A percentile compares a stretch with the other conserved stretches of the same genome.
Evolutionary conservation across 2,329 filamentous ascomycete genomes (phyloP).

Genomic region (Sporothrix pseudoabietina): DNA sequence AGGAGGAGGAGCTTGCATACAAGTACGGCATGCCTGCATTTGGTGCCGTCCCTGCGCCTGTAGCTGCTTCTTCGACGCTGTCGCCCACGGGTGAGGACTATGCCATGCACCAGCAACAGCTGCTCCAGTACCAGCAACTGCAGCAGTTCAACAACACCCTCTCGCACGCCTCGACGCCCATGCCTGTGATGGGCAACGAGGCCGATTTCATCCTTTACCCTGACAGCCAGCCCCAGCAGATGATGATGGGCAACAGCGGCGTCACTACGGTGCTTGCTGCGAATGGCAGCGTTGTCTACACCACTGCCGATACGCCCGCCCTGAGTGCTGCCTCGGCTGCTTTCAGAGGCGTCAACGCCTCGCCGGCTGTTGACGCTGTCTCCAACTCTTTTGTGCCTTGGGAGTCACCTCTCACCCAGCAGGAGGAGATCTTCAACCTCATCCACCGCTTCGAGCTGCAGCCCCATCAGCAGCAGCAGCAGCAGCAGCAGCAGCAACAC

Average conservation of each 20-base stretch:
- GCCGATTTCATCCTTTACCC: slow-evolving; percentile 39
- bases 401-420: slow-evolving; percentile 33
- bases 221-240: slow-evolving; percentile 25
- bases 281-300: slow-evolving; percentile 29
- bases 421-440: slow-evolving; percentile 24
- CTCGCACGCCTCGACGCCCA: background rate
- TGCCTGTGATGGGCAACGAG: background rate
- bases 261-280: slow-evolving; percentile 12
- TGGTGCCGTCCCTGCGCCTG: background rate
- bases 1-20: background rate
- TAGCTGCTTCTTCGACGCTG: slow-evolving; percentile 11
- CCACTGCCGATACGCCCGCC: background rate
- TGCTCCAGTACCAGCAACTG: slow-evolving; percentile 10
- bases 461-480: background rate
- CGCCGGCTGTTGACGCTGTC: background rate
- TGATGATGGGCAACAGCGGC: slow-evolving; percentile 21
- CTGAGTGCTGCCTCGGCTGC: background rate
- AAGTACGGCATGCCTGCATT: background rate
- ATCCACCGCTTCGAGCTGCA: slow-evolving; percentile 16
- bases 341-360: background rate
- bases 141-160: background rate
- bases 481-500: background rate
- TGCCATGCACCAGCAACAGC: slow-evolving; percentile 3
- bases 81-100: background rate
- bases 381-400: slow-evolving; percentile 34